These are phyloP conservation scores for Thraustochytrium sp. DNA, from an alignment of 352 stramenopile species.

Conservation along the genomic window DNA sequence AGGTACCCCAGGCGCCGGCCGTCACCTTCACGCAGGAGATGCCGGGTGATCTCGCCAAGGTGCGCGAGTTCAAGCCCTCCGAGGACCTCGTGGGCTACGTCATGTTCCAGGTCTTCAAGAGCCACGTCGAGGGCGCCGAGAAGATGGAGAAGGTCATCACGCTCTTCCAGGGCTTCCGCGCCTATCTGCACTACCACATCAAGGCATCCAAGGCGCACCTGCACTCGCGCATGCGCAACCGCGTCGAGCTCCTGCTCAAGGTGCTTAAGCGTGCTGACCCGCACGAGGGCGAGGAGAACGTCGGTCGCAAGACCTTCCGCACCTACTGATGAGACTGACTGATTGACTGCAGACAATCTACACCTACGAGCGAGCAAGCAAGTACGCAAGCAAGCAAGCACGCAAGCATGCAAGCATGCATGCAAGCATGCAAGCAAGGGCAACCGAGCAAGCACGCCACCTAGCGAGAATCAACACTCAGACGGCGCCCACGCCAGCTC, in stretches of 20 bases:
- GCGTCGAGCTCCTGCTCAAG: slow-evolving; percentile 80
- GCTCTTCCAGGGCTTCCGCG: slow-evolving; percentile 75
- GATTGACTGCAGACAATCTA: no score
- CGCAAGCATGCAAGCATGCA: background rate
- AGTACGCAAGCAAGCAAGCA: background rate
- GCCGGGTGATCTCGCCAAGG: slow-evolving; percentile 70
- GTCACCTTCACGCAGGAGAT: slow-evolving; percentile 79
- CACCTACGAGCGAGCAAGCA: background rate
- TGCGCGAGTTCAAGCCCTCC: slow-evolving; percentile 60
- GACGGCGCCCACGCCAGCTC: background rate
- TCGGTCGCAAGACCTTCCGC: slow-evolving; percentile 27
- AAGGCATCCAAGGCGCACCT: slow-evolving; percentile 91
- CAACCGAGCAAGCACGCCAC: background rate
- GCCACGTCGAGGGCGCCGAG: slow-evolving; percentile 77
- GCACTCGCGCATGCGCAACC: slow-evolving; percentile 89
- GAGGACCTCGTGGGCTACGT: slow-evolving; percentile 77
- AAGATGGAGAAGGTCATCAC: slow-evolving; percentile 78
- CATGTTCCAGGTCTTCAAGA: slow-evolving; percentile 75
- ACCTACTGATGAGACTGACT: slow-evolving; percentile 27
- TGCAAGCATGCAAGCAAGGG: background rate
- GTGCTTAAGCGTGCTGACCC: slow-evolving; percentile 82
- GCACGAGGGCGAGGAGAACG: background rate
- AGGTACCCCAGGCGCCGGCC: slow-evolving; percentile 85
- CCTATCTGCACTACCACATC: slow-evolving; percentile 92
- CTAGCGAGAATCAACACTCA: background rate